Evolutionary conservation across 305 asterid genomes (phyloP), one percentile per base, ranked within the genome.

Genomic region (Withania somnifera): DNA sequence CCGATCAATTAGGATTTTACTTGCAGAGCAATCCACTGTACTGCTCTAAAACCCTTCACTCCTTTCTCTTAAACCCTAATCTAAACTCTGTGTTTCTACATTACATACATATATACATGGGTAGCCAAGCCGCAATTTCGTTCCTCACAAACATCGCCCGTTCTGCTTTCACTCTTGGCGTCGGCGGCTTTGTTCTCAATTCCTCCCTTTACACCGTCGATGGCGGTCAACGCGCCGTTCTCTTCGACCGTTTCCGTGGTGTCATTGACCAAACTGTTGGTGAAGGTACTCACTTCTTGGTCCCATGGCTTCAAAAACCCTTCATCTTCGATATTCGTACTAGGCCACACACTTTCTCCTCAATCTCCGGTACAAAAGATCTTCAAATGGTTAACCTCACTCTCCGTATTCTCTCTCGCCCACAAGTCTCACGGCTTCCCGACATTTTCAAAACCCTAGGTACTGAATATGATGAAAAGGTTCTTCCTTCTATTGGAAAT

Each of bases 271-370:
- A 92, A 0, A 90, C 97, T 22, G 89, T 90, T 30, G 96, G 97
- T 11, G 97, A 94, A 86, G 99, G 99, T 1, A 95, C 99, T 2
- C 98, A 94, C 63, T 95, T 95, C 67, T 80, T 91, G 14, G 34
- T 95, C 58, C 99, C 99, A 1, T 92, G 97, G 96, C 94, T 95
- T 22, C 98, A 95, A 79, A 92, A 91, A 38, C 97, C 97, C 54
- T 91, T 79, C 90, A 88, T 94, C 84, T 95, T 94, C 82, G 99
- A 95, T 67, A 91, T 95, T 79, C 97, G 98, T 78, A 95, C 96
- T 0, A 91, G 92, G 9, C 95, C 96, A 52, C 98, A 95, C 93
- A 85, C 95, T 5, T 89, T 94, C 88, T 88, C 97, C 38, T 91
- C 97, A 8, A 26, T 89, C 8, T 94, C 98, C 66, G 98, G 99